Base-by-base conservation (phyloP, 192 early-diverging fungal genomes). In the Coemansia aciculifera region DNA sequence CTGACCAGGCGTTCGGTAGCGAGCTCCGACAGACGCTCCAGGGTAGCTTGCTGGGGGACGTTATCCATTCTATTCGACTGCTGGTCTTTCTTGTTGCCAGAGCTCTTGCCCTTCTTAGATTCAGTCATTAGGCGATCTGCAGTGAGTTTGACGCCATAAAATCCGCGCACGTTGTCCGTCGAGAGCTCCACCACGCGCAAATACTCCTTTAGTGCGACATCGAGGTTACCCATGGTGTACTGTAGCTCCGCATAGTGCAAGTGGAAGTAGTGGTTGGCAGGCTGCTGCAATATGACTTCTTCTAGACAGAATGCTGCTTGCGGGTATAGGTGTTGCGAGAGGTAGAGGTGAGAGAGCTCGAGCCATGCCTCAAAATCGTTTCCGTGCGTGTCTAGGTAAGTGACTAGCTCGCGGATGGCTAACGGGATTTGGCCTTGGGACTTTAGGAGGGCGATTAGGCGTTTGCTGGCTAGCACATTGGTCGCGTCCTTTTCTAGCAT, bases 321-420 rank as follows among this genome's bases (percentile, higher is more conserved):
- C 66, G 87, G 74, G 72, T 91, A 91, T 86, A 90, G 75, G 61
- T 89, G 72, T 36, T 88, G 80, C 6, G 62, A 71, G 21, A 96
- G 72, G 72, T 99, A 98, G 36, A 93, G 73, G 31, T 84, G 73
- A 1, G 88, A 83, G 43, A 99, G 85, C 72, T 94, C 90, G 0
- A 93, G 70, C 97, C 97, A 99, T 1, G 87, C 92, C 72, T 99
- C 95, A 66, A 88, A 85, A 74, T 99, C 97, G 39, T 89, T 89
- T 43, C 87, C 88, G 62, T 93, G 93, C 17, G 86, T 88, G 74
- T 97, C 95, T 49, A 96, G 65, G 67, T 95, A 95, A 39, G 84
- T 74, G 36, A 87, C 86, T 24, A 97, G 79, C 19, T 84, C 79
- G 9, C 79, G 83, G 46, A 95, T 92, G 21, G 94, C 93, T n/a